Evolutionary conservation across 2,329 filamentous ascomycete species (phyloP), one percentile per base, ranked within the genome.

Genomic region (Colletotrichum higginsianum): DNA sequence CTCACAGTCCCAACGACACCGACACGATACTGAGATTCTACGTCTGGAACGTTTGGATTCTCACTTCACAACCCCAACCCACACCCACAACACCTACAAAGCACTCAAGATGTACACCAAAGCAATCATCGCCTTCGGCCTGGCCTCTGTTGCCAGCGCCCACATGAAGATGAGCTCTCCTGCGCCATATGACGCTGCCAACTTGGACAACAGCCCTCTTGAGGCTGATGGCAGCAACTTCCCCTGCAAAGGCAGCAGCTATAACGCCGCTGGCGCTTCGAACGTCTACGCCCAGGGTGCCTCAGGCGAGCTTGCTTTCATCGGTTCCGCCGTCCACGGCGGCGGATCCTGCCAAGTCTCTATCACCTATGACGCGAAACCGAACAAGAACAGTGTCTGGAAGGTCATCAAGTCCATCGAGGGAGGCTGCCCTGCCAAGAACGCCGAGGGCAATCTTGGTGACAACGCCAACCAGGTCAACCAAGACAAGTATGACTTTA

Each of bases 311-410:
- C 86, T 98, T 1, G 80, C 82, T 0, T 94, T 98, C 81, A 83
- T 83, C 0, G 95, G 95, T 46, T 84, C 86, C 60, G 95, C 95
- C 3, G 90, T 92, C 0, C 96, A 99, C 76, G 95, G 95, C 21
- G 96, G 96, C 65, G 96, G 96, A 0, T 97, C 94, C 0, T 98
- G 96, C 84, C 96, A 99, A 77, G 84, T 98, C 68, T 93, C 92
- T 11, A 84, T 99, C 76, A 96, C 95, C 0, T 94, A 93, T 21
- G 96, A 98, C 75, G 84, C 86, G 13, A 83, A 87, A 15, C 91
- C 95, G 0, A 91, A 89, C 35, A 89, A 88, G 75, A 81, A 88
- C 75, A 92, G 90, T 0, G 87, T 88, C 26, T 99, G 93, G 91
- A 95, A 95, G 80, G 96, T 98, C 73, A 95, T 99, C 80, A 91